Evolutionary conservation across 2,329 filamentous ascomycete genomes (phyloP).

Genomic region (Hypoxylon sp.): DNA sequence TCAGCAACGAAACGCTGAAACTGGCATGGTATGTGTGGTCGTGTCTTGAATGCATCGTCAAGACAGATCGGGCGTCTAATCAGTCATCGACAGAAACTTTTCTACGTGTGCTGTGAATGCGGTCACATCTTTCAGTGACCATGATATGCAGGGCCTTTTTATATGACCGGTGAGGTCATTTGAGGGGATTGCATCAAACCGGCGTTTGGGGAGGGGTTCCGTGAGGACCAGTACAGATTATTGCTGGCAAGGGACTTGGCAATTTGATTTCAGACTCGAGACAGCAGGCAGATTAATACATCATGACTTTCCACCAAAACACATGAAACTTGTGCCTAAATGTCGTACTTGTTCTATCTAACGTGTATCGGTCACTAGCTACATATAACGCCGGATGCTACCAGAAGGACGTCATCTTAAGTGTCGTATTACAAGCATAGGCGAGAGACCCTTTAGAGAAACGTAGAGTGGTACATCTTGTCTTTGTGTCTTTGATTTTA

Average conservation of each 20-base stretch:
- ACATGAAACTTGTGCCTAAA: constrained; percentile 1
- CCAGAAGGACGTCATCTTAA: constrained; percentile 14
- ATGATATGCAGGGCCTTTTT: constrained; percentile 35
- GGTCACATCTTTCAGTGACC: constrained; percentile 81
- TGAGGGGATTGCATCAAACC: constrained; percentile 39
- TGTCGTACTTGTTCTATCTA: constrained; percentile 18
- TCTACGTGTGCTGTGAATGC: constrained; percentile 94
- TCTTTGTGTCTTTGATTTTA: constrained; percentile 30
- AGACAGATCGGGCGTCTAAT: constrained; percentile 43
- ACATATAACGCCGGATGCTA: constrained; percentile 1
- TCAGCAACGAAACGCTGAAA: constrained; percentile 95
- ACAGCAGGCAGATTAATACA: constrained; percentile 24
- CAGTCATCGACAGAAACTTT: constrained; percentile 74
- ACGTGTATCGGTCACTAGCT: constrained; percentile 2
- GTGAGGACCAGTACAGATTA: constrained; percentile 27
- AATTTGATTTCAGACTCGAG: constrained; percentile 19
- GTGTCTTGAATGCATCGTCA: background rate
- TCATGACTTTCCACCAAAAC: constrained; percentile 8
- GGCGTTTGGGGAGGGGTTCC: constrained; percentile 43
- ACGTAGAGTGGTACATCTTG: constrained; percentile 22
- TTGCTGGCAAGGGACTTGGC: constrained; percentile 3
- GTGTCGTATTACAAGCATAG: constrained; percentile 16
- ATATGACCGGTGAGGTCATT: constrained; percentile 30
- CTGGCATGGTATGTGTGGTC: constrained; percentile 85
- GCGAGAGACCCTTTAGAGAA: constrained; percentile 5